phyloP scores from a whole-genome alignment of 2,329 filamentous ascomycete species.

The Trichoderma sp. region DNA sequence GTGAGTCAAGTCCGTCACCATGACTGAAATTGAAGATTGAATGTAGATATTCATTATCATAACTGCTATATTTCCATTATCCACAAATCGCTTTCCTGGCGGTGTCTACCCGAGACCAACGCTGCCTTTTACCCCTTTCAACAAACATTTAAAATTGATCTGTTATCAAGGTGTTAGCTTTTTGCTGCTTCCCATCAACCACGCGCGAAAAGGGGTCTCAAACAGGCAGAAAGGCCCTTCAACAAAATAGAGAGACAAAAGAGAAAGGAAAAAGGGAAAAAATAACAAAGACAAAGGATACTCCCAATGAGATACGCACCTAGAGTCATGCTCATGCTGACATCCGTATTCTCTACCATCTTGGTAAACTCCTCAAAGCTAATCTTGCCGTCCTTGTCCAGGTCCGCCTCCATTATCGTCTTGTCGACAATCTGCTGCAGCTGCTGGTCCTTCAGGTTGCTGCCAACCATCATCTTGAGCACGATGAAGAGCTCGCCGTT shows the following conservation, averaged over 20 bases:
- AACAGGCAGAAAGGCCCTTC: not conserved
- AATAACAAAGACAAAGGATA: not conserved
- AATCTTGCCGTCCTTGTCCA: constrained; percentile 95
- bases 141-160: constrained; percentile 31
- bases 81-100: constrained; percentile 23
- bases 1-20: not conserved
- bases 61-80: constrained; percentile 29
- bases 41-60: constrained; percentile 34
- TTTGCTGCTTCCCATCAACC: not conserved
- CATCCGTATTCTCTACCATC: constrained; percentile 95
- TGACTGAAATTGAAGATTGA: not conserved
- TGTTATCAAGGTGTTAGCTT: constrained; percentile 22
- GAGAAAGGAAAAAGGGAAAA: not conserved
- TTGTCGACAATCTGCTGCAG: constrained; percentile 99
- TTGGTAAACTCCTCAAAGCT: constrained; percentile 98
- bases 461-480: constrained; percentile 99
- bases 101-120: constrained; percentile 28
- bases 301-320: constrained; percentile 48
- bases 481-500: constrained; percentile 99
- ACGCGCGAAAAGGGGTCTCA: not conserved
- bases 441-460: constrained; percentile 98
- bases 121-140: not conserved
- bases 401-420: constrained; percentile 99
- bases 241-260: not conserved
- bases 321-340: constrained; percentile 74